Evolutionary conservation across 768 basidiomycete genomes (phyloP).

Genomic region (Baorangia bicolor): DNA sequence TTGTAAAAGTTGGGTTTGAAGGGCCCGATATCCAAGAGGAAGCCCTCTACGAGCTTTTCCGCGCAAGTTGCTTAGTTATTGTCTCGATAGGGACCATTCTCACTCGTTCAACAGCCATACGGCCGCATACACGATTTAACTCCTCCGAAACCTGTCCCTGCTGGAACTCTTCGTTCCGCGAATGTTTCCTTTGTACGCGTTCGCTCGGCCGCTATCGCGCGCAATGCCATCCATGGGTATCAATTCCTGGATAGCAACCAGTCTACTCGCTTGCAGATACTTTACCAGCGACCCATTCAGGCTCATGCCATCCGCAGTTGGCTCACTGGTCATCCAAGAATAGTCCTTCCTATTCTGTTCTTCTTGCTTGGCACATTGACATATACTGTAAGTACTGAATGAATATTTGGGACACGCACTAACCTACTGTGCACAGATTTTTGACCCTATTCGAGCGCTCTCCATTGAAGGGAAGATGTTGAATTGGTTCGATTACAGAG

Average conservation of each 20-base stretch:
- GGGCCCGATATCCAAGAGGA: slow-evolving; percentile 88
- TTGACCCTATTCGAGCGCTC: slow-evolving; percentile 86
- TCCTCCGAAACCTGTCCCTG: slow-evolving; percentile 56
- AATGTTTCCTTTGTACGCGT: slow-evolving; percentile 60
- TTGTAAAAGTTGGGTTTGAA: slow-evolving; percentile 79
- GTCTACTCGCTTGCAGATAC: slow-evolving; percentile 48
- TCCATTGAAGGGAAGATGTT: slow-evolving; percentile 81
- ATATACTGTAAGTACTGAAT: slow-evolving; percentile 62
- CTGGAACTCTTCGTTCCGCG: slow-evolving; percentile 66
- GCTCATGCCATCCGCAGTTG: slow-evolving; percentile 71
- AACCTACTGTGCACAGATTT: slow-evolving; percentile 54
- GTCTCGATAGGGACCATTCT: not conserved
- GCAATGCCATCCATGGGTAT: slow-evolving; percentile 76
- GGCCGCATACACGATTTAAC: slow-evolving; percentile 73
- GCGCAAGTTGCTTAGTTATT: slow-evolving; percentile 48
- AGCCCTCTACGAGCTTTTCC: slow-evolving; percentile 69
- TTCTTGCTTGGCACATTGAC: slow-evolving; percentile 90
- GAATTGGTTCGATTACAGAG: slow-evolving; percentile 79
- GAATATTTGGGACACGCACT: not conserved
- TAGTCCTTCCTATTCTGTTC: slow-evolving; percentile 75
- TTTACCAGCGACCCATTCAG: slow-evolving; percentile 65
- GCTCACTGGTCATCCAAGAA: slow-evolving; percentile 82
- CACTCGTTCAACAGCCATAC: slow-evolving; percentile 56
- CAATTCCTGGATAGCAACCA: slow-evolving; percentile 32
- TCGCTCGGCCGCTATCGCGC: slow-evolving; percentile 75